These are phyloP conservation scores for Schizochytrium sp. DNA, from an alignment of 108 stramenopile genomes.

Conservation along the genomic window DNA sequence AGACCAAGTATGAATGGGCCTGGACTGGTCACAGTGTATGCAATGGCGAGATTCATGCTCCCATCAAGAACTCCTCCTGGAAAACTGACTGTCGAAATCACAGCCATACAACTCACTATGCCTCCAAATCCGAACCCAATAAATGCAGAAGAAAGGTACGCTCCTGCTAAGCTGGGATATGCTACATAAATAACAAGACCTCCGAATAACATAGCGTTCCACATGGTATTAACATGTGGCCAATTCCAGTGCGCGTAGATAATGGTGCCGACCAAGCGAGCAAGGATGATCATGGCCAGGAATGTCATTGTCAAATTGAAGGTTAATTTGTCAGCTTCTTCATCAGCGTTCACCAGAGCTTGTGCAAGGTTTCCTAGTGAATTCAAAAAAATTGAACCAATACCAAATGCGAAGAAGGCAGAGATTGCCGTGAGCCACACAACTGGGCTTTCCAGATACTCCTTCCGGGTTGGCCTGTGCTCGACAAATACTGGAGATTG, in stretches of 20 bases:
- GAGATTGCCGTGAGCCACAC: no score
- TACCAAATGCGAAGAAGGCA: no score
- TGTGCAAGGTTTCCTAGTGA: no score
- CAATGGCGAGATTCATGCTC: not conserved
- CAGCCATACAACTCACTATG: not conserved
- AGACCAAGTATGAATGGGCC: constrained; percentile 1
- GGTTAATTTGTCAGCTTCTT: no score
- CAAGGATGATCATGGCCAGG: not conserved
- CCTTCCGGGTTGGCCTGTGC: no score
- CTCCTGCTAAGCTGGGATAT: not conserved
- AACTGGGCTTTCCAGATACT: no score
- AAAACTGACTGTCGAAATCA: not conserved
- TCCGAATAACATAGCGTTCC: not conserved
- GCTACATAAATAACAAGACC: not conserved
- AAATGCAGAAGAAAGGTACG: not conserved
- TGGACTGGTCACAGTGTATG: not conserved
- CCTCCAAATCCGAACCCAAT: constrained; percentile 8
- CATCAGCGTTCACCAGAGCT: no score
- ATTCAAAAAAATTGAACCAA: no score
- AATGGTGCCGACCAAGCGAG: not conserved
- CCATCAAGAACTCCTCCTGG: not conserved
- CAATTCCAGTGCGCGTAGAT: constrained; percentile 22
- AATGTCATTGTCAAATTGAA: not conserved
- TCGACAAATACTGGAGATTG: no score
- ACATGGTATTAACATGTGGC: constrained; percentile 32